These are phyloP conservation scores for Daldinia bambusicola DNA, from an alignment of 495 filamentous ascomycete species.

Conservation along the genomic window DNA sequence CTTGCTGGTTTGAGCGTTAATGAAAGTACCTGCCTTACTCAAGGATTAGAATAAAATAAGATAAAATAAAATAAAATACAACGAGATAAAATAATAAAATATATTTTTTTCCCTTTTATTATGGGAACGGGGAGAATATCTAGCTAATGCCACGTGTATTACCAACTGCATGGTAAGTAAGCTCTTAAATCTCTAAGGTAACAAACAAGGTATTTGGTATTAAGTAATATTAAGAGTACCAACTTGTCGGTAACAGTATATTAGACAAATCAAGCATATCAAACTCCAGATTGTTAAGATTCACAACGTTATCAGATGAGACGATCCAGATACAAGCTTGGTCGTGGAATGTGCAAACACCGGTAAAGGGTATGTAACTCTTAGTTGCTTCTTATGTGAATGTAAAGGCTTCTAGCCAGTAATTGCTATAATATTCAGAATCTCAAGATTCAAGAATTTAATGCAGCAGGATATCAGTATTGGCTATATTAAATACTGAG, in stretches of 20 bases:
- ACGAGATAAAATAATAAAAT: background rate
- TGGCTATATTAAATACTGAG: no score
- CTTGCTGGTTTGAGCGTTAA: background rate
- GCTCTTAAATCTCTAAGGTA: background rate
- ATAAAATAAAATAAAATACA: background rate
- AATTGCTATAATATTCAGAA: no score
- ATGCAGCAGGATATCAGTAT: no score
- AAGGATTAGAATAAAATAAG: conserved; percentile 9
- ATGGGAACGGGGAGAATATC: background rate
- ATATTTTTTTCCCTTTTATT: background rate
- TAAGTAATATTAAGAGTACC: conserved; percentile 1
- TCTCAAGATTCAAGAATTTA: no score
- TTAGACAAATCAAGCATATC: background rate
- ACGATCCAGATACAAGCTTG: no score
- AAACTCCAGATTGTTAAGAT: no score
- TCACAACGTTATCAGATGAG: no score
- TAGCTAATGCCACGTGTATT: background rate
- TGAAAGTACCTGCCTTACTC: background rate
- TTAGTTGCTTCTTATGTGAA: no score
- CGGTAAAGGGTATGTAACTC: no score
- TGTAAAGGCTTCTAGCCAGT: no score
- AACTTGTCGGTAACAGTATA: background rate
- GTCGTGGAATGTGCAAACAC: no score
- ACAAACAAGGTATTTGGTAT: background rate
- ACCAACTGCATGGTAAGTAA: conserved; percentile 1